These are phyloP conservation scores for Suillus lakei DNA, from an alignment of 768 basidiomycete genomes.

Conservation along the genomic window DNA sequence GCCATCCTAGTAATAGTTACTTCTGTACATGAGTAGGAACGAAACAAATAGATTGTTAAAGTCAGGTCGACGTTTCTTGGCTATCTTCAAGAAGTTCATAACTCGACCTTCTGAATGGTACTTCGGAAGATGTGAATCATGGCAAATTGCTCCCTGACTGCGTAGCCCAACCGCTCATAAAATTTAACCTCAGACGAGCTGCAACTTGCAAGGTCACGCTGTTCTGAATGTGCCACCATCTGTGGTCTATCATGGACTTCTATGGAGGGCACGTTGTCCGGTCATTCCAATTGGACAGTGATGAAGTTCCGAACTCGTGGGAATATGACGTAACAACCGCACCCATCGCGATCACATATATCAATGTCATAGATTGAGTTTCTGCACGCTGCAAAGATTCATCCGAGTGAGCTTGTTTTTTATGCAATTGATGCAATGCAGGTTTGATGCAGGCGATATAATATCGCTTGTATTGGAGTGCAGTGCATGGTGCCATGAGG, in stretches of 20 bases:
- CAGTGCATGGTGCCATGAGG: slow-evolving; percentile 2
- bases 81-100: background rate
- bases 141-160: background rate
- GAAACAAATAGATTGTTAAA: background rate
- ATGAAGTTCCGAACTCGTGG: background rate
- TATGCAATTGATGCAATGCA: slow-evolving; percentile 4
- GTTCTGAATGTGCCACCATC: background rate
- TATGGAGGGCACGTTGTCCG: background rate
- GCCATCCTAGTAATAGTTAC: slow-evolving; percentile 7
- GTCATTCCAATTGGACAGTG: background rate
- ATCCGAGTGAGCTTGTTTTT: background rate
- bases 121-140: background rate
- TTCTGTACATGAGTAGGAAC: slow-evolving; percentile 1
- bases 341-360: slow-evolving; percentile 5
- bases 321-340: slow-evolving; percentile 6
- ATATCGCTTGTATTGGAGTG: slow-evolving; percentile 2
- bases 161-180: background rate
- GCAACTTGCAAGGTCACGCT: background rate
- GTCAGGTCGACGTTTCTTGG: background rate
- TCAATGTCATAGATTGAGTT: slow-evolving; percentile 1
- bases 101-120: background rate
- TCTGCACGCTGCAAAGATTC: background rate
- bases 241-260: background rate
- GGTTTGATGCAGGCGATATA: background rate
- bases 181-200: background rate